Percentiles rank a stretch among this genome's conserved stretches.
Conservation (phyloP, 202 grass and related monocot genomes). For the Brachypodium distachyon region DNA sequence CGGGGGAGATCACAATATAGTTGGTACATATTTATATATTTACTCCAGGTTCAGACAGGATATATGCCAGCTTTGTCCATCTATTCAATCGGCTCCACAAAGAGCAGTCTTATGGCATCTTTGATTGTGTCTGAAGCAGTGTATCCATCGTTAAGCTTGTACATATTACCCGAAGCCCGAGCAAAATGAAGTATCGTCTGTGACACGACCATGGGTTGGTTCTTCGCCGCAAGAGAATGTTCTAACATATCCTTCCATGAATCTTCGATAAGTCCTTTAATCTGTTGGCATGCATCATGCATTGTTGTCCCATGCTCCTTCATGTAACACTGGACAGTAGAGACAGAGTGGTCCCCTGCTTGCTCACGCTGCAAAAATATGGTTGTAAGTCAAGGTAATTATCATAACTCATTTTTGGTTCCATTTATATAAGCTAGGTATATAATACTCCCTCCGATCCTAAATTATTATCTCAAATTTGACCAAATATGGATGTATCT, state of each 20-base stretch:
- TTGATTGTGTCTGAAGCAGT: not conserved
- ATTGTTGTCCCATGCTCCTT: not conserved
- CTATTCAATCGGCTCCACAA: not conserved
- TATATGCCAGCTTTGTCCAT: too few species aligned
- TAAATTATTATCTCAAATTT: too few species aligned
- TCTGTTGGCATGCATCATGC: not conserved
- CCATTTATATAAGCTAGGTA: too few species aligned
- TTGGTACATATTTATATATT: not conserved
- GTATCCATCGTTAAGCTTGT: not conserved
- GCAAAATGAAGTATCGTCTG: not conserved
- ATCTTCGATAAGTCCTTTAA: not conserved
- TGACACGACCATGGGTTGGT: not conserved
- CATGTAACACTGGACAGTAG: conserved; percentile 6
- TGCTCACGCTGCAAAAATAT: conserved; percentile 4
- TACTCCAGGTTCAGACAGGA: too few species aligned
- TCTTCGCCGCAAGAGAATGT: not conserved
- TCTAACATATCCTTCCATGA: conserved; percentile 3
- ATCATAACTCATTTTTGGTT: too few species aligned
- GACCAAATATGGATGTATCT: too few species aligned
- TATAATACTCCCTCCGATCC: too few species aligned
- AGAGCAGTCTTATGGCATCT: not conserved
- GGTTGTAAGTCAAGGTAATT: too few species aligned
- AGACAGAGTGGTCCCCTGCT: not conserved
- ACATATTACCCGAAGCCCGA: not conserved
- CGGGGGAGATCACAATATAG: not conserved